Conservation (phyloP, 2,329 filamentous ascomycete genomes). For the Arthrobotrys iridis region DNA sequence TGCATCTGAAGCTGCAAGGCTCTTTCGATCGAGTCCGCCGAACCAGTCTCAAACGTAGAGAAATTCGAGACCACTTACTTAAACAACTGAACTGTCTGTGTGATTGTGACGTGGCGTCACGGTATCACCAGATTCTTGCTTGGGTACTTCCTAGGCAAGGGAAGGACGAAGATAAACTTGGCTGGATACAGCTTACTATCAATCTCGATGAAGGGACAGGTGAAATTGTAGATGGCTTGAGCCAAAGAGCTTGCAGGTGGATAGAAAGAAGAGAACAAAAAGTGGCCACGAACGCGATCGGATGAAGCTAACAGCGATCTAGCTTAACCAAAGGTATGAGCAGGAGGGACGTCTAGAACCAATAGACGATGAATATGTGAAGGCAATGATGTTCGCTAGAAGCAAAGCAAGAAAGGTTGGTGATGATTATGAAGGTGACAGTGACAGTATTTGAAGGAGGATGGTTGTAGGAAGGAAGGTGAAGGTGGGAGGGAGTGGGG, state of each 20-base stretch:
- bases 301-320: neutral
- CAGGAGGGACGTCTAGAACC: neutral
- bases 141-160: neutral
- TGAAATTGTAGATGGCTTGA: neutral
- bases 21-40: slow-evolving; percentile 2
- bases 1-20: slow-evolving; percentile 22
- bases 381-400: neutral
- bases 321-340: neutral
- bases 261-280: slow-evolving; percentile 6
- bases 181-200: neutral
- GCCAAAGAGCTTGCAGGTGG: neutral
- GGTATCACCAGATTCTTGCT: slow-evolving; percentile 29
- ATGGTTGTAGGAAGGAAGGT: neutral
- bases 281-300: slow-evolving; percentile 29
- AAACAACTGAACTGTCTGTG: slow-evolving; percentile 7
- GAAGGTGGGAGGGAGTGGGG: slow-evolving; percentile 17
- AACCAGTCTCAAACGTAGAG: neutral
- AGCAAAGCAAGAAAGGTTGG: slow-evolving; percentile 4
- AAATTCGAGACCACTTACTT: slow-evolving; percentile 35
- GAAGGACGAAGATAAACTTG: slow-evolving; percentile 2
- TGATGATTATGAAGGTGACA: neutral
- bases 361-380: neutral
- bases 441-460: neutral
- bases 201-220: neutral
- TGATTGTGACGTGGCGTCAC: slow-evolving; percentile 52